Evolutionary conservation across 345 rosid genomes (phyloP).

Genomic region (Reutealis trisperma): DNA sequence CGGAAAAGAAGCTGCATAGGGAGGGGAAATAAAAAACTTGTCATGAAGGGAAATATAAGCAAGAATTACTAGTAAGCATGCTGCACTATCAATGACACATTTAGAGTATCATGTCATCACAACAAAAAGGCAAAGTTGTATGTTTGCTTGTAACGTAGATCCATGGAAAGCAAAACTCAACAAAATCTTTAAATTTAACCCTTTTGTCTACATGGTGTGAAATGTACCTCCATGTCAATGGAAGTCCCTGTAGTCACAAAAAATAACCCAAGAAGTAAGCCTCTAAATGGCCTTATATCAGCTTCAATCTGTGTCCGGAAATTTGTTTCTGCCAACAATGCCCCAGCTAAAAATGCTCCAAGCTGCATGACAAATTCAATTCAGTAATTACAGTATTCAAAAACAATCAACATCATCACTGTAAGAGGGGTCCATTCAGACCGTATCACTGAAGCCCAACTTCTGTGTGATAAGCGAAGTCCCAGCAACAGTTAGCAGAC

Average conservation of each 20-base stretch:
- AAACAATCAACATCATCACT: constrained; percentile 11
- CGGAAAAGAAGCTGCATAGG: constrained; percentile 68
- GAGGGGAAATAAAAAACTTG: constrained; percentile 13
- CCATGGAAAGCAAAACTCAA: background rate
- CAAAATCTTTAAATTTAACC: background rate
- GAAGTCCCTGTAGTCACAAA: constrained; percentile 97
- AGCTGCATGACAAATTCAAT: constrained; percentile 52
- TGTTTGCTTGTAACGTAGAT: background rate
- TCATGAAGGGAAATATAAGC: constrained; percentile 11
- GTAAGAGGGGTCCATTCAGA: constrained; percentile 30
- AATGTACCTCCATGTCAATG: constrained; percentile 80
- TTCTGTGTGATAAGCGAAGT: constrained; percentile 88
- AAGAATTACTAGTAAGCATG: constrained; percentile 2
- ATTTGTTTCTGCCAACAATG: constrained; percentile 92
- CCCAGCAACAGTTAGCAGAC: constrained; percentile 90
- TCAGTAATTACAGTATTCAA: constrained; percentile 14
- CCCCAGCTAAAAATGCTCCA: constrained; percentile 98
- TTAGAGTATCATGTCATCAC: background rate
- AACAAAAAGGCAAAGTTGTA: background rate
- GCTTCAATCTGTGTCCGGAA: constrained; percentile 97
- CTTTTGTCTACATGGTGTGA: background rate
- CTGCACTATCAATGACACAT: background rate
- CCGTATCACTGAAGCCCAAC: constrained; percentile 98
- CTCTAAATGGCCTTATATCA: constrained; percentile 97
- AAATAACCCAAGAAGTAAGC: constrained; percentile 91